phyloP scores from a whole-genome alignment of 164 flowering plant species.

The Taxillus chinensis region DNA sequence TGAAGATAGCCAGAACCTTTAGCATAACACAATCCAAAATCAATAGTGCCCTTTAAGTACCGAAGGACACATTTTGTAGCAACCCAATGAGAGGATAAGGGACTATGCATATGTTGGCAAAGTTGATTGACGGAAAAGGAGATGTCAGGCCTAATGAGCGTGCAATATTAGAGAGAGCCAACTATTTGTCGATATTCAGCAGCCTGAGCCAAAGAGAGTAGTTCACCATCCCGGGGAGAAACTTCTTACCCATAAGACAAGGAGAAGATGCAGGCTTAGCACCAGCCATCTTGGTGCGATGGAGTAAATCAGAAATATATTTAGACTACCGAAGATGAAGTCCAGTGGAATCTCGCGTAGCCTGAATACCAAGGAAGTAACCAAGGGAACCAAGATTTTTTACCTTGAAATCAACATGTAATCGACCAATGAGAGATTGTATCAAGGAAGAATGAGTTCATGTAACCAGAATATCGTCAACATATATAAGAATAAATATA shows the following conservation, averaged over 20 bases:
- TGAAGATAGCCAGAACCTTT: not conserved
- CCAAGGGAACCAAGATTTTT: not conserved
- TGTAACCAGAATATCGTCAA: not conserved
- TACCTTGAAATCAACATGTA: not conserved
- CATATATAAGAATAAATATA: not conserved
- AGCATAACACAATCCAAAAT: not conserved
- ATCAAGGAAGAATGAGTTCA: not conserved
- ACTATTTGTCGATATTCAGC: conserved; percentile 2
- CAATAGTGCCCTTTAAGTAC: not conserved
- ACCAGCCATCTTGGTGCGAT: not conserved
- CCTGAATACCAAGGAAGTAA: conserved; percentile 3
- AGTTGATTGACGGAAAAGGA: conserved; percentile 1
- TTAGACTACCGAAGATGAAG: not conserved
- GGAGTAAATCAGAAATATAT: not conserved
- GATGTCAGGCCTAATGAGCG: conserved; percentile 6
- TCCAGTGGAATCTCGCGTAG: not conserved
- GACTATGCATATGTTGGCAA: conserved; percentile 5
- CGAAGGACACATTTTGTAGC: conserved; percentile 7
- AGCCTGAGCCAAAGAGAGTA: not conserved
- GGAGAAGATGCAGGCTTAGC: not conserved
- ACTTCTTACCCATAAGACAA: not conserved
- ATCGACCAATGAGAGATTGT: not conserved
- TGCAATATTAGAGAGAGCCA: conserved; percentile 4
- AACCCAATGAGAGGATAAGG: not conserved
- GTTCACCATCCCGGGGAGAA: no score